Conservation (phyloP, 805 yeast species). For the Lipomyces yamanashiensis region DNA sequence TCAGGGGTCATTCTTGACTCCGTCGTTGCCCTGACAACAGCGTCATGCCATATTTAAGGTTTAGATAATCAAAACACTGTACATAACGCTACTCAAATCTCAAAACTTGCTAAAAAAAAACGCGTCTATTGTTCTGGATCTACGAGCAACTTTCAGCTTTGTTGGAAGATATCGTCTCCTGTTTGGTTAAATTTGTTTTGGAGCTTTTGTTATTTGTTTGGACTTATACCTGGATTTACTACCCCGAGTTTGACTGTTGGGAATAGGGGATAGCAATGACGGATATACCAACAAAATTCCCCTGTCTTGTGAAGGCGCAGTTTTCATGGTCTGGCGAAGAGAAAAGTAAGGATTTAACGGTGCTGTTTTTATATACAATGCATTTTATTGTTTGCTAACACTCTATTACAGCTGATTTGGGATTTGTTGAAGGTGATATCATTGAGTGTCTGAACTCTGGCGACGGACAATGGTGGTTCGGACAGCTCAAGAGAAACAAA, state of each 20-base stretch:
- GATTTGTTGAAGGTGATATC: conserved; percentile 90
- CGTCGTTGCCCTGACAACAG: conserved; percentile 8
- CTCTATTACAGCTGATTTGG: conserved; percentile 59
- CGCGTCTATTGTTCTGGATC: too few species aligned
- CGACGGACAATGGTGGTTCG: conserved; percentile 94
- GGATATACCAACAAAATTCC: conserved; percentile 45
- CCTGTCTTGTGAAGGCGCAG: conserved; percentile 77
- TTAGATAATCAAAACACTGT: conserved; percentile 8
- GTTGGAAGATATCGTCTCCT: not conserved
- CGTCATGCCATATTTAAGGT: not conserved
- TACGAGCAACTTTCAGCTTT: not conserved
- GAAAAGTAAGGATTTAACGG: conserved; percentile 51
- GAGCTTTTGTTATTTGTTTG: not conserved
- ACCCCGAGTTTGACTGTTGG: too few species aligned
- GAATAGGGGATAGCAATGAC: not conserved
- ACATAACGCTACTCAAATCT: too few species aligned
- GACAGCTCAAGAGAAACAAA: conserved; percentile 76
- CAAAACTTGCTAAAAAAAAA: too few species aligned
- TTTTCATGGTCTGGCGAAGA: conserved; percentile 95
- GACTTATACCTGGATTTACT: not conserved
- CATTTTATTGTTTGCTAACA: conserved; percentile 4
- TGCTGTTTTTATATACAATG: too few species aligned
- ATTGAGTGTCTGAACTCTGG: conserved; percentile 80
- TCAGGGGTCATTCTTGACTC: not conserved
- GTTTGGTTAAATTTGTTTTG: not conserved